Base-by-base conservation (phyloP, 2,329 filamentous ascomycete species). In the Sporothrix variecibatus region DNA sequence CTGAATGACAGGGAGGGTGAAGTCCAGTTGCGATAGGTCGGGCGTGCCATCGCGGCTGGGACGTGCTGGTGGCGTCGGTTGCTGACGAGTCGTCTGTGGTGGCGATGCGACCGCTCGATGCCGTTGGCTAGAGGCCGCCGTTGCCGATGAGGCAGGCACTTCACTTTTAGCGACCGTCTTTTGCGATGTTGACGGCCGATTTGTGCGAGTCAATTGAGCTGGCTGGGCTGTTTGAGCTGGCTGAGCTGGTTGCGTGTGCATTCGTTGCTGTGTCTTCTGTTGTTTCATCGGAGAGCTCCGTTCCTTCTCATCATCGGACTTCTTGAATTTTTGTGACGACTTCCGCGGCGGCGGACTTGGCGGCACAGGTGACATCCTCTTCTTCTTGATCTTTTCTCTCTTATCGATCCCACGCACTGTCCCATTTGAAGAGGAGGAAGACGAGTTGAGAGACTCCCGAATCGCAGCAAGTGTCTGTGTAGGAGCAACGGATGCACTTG, bases 41-140 rank as follows among this genome's bases (percentile, higher is more conserved):
- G 89, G 87, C 0, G 90, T 90, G 31, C 91, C 91, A 78, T 93
- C 89, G 80, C 92, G 86, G 78, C 91, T 94, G 0, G 92, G 92
- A 69, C 92, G 85, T 46, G 83, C 81, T 43, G 91, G 91, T 49
- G 87, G 86, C 20, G 80, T 81, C 12, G 81, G 79, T 49, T 81
- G 83, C n/a, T 70, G 56, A 7, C 46, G 51, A 20, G 53, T 40
- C 11, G 60, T 23, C 60, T 43, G 60, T 26, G 64, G 17, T 81
- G 75, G 78, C 64, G 81, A 79, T 20, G 82, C 71, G 43, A 77
- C 72, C 53, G 76, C 51, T 31, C 74, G 78, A 73, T 74, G 75
- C 73, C 75, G 80, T 65, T 78, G 65, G 7, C 20, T 28, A 31
- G 40, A 15, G 1, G n/a, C 79, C 70, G 75, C 74, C 49, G 78